phyloP scores from a whole-genome alignment of 164 flowering plant genomes.

The Berberis vulgaris region DNA sequence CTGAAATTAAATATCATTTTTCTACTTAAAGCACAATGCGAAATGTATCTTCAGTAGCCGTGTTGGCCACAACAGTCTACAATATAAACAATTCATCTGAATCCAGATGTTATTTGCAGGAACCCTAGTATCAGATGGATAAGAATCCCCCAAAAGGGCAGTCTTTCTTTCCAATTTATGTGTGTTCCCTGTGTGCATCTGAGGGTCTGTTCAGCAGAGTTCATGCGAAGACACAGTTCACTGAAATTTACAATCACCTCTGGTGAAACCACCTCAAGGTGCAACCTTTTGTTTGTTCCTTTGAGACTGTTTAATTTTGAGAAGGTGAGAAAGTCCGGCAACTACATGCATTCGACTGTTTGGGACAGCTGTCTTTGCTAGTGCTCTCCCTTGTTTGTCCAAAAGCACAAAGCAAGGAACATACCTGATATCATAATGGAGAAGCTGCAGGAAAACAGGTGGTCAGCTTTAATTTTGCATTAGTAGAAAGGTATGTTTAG shows the following conservation, averaged over 20 bases:
- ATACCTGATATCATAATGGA: constrained; percentile 64
- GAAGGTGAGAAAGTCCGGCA: constrained; percentile 67
- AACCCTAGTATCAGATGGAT: too few relatives aligned
- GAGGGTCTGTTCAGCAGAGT: not conserved
- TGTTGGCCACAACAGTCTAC: too few relatives aligned
- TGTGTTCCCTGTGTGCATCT: not conserved
- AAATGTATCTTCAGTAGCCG: too few relatives aligned
- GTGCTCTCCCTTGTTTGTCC: constrained; percentile 70
- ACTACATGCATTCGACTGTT: constrained; percentile 64
- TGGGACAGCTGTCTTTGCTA: constrained; percentile 75
- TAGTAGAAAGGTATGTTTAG: not conserved
- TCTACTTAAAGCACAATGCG: too few relatives aligned
- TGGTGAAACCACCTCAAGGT: not conserved
- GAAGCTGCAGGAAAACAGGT: constrained; percentile 43
- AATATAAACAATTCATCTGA: too few relatives aligned
- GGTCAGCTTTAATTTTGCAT: not conserved
- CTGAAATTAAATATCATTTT: too few relatives aligned
- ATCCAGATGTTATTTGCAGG: too few relatives aligned
- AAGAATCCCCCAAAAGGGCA: not conserved
- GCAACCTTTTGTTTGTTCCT: not conserved
- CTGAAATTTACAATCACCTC: not conserved
- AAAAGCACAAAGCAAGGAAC: constrained; percentile 81
- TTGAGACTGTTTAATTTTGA: constrained; percentile 49
- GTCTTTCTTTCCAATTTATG: too few relatives aligned
- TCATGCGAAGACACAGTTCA: not conserved